A percentile compares a stretch with the other conserved stretches of the same genome.
These are phyloP conservation scores for Sophora flavescens DNA, from an alignment of 306 rosid genomes.

Conservation along the genomic window DNA sequence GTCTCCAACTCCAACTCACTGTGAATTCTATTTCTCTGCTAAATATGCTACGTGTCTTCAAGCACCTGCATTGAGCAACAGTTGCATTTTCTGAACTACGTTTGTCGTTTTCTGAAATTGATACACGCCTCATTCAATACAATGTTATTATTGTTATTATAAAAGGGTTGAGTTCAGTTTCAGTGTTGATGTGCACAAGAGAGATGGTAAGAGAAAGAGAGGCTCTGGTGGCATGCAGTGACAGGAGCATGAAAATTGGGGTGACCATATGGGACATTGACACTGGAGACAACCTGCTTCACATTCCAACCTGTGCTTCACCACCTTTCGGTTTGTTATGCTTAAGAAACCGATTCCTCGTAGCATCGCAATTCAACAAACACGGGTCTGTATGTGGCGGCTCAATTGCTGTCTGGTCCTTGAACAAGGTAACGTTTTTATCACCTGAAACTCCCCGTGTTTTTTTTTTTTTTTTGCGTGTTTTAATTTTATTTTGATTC, in stretches of 20 bases:
- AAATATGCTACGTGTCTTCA: no score
- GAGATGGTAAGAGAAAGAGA: conserved; percentile 52
- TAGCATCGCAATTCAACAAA: conserved; percentile 75
- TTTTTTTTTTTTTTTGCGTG: no score
- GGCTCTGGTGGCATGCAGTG: conserved; percentile 71
- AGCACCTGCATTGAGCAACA: no score
- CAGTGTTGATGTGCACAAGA: neutral
- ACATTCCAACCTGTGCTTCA: conserved; percentile 70
- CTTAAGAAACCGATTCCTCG: conserved; percentile 63
- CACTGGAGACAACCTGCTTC: conserved; percentile 64
- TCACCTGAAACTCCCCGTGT: neutral
- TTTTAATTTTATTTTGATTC: neutral
- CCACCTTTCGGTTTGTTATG: conserved; percentile 66
- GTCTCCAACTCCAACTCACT: no score
- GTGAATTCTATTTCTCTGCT: no score
- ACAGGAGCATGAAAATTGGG: conserved; percentile 68
- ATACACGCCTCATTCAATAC: neutral
- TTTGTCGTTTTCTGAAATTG: neutral
- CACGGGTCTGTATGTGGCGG: conserved; percentile 75
- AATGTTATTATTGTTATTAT: no score
- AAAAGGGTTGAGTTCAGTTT: neutral
- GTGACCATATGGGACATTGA: conserved; percentile 57
- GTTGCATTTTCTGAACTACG: neutral
- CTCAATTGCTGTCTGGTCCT: conserved; percentile 64
- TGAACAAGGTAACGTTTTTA: conserved; percentile 62